Percentiles rank a stretch among this genome's conserved stretches.
Conservation (phyloP, 2,329 filamentous ascomycete species). For the Tolypocladium endophyticum region DNA sequence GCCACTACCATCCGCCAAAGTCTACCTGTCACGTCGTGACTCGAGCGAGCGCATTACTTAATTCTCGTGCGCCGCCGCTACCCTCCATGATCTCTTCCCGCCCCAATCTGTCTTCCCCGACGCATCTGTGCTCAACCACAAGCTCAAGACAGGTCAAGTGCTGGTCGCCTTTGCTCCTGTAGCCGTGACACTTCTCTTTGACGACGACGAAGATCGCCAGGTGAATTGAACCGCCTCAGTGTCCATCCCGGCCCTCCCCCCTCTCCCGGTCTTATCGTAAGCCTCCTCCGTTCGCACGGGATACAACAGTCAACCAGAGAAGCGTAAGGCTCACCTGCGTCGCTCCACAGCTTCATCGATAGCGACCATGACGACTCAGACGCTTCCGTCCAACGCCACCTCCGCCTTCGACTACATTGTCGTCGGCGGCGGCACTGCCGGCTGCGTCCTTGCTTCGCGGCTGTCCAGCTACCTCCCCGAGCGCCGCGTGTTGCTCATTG, state of each 20-base stretch:
- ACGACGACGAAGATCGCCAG: neutral
- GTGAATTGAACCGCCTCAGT: neutral
- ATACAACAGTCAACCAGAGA: neutral
- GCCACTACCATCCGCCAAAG: neutral
- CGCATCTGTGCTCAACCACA: neutral
- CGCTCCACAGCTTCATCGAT: neutral
- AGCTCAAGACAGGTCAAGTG: neutral
- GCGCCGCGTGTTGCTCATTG: constrained; percentile 72
- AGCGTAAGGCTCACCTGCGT: neutral
- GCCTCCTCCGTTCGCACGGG: neutral
- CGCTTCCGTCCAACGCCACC: constrained; percentile 52
- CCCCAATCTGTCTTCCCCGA: neutral
- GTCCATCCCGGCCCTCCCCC: neutral
- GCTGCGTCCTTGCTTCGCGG: constrained; percentile 73
- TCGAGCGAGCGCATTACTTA: neutral
- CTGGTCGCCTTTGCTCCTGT: neutral
- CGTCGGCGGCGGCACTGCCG: constrained; percentile 76
- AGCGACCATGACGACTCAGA: constrained; percentile 51
- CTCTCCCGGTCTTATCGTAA: neutral
- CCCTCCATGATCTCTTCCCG: neutral
- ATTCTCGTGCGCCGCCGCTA: neutral
- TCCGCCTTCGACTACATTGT: constrained; percentile 75
- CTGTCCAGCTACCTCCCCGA: constrained; percentile 75
- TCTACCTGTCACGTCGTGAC: neutral
- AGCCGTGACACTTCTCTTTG: neutral